Evolutionary conservation across 768 basidiomycete species (phyloP).

Genomic region (Hericium erinaceus): DNA sequence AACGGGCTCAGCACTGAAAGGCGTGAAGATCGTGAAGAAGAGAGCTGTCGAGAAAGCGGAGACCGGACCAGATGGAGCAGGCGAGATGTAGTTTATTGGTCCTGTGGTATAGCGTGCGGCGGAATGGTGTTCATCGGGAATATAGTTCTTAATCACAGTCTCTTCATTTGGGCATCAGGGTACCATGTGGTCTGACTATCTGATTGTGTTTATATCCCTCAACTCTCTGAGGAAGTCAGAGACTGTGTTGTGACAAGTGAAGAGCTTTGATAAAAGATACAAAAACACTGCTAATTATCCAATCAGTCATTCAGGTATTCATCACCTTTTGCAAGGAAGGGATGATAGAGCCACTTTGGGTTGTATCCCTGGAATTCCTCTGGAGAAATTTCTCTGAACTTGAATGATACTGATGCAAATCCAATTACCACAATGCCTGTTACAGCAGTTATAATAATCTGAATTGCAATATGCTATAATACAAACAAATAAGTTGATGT

Average conservation of each 20-base stretch:
- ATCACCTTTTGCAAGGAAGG: not conserved
- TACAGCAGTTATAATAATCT: not conserved
- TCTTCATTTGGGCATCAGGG: no score
- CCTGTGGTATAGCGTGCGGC: no score
- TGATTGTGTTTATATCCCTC: no score
- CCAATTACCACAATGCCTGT: not conserved
- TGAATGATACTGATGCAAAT: not conserved
- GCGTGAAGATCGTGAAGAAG: slow-evolving; percentile 21
- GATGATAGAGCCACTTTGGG: not conserved
- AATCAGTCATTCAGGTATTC: not conserved
- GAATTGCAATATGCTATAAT: not conserved
- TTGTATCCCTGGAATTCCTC: not conserved
- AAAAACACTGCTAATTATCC: not conserved
- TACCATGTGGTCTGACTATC: no score
- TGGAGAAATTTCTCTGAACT: not conserved
- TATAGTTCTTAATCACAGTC: no score
- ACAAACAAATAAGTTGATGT: not conserved
- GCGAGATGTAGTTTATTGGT: not conserved
- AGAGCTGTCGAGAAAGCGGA: not conserved
- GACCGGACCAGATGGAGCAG: not conserved
- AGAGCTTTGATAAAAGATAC: not conserved
- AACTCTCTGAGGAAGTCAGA: no score
- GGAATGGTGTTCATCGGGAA: no score
- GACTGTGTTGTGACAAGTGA: no score
- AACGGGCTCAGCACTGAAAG: slow-evolving; percentile 11